Base-by-base conservation (phyloP, 768 basidiomycete species). In the Pisolithus albus region DNA sequence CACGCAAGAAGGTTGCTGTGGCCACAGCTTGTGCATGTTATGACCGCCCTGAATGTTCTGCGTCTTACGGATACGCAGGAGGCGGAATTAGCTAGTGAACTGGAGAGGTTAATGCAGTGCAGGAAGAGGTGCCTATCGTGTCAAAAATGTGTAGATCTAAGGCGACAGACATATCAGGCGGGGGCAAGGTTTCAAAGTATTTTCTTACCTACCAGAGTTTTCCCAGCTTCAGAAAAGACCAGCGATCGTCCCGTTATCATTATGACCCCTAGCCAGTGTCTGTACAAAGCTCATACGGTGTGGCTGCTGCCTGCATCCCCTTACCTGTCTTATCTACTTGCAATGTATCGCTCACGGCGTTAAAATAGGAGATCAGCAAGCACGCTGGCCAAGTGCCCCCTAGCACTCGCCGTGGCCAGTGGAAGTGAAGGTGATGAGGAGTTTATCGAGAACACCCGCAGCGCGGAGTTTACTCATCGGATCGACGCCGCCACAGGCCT, bases 201-300 rank as follows among this genome's bases (percentile, higher is more conserved):
- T 74, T 74, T 49, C 59, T 73, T 45, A 49, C 49, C 46, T 61
- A 0, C 43, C 48, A 4, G 37, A 56, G 3, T 70, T 65, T 32
- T 24, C 54, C 2, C 55, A 64, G 15, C 59, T 75, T 10, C 60
- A 52, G 2, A 52, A 54, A 47, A 69, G 2, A 61, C 68, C 2
- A 46, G 23, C 1, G 59, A 63, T 3, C 73, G 74, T 1, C 73
- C 72, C 1, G 63, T 75, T 26, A 41, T 75, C 45, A 28, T 73
- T 5, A 55, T 73, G 30, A 72, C 68, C 30, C 61, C 64, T 16
- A 57, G 61, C 32, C 53, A 18, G 8, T 47, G 57, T 19, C 49
- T 56, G 11, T 63, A 59, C 7, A 59, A 65, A 30, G 64, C 64
- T 18, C 26, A 65, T 32, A 63, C 66, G 24, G 42, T 63, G 16